phyloP scores from a whole-genome alignment of 2,329 filamentous ascomycete species.

The Thielaviopsis punctulata region DNA sequence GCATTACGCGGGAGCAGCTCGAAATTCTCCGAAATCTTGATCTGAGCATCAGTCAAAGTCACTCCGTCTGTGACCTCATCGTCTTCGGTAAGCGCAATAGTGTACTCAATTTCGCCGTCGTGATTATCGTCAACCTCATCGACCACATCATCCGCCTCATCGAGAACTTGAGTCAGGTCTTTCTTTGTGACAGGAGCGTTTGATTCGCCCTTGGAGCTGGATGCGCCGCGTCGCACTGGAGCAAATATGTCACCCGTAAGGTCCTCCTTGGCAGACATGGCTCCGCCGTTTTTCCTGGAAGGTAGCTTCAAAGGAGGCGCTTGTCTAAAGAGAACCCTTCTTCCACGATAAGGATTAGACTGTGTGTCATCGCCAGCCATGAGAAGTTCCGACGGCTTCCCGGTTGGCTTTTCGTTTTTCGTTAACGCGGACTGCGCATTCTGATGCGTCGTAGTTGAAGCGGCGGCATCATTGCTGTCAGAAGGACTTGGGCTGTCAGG shows the following conservation, averaged over 20 bases:
- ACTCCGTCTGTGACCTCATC: constrained; percentile 11
- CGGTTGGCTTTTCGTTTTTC: background rate
- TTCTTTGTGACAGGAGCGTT: constrained; percentile 10
- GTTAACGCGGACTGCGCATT: background rate
- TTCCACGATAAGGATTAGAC: constrained; percentile 3
- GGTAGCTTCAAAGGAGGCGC: constrained; percentile 10
- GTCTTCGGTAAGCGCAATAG: constrained; percentile 3
- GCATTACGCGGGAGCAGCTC: constrained; percentile 9
- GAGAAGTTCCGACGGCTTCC: constrained; percentile 20
- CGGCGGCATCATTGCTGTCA: background rate
- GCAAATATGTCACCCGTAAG: constrained; percentile 12
- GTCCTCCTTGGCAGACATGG: constrained; percentile 4
- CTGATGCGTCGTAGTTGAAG: no score
- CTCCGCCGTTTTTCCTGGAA: constrained; percentile 2
- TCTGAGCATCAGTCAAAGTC: constrained; percentile 8
- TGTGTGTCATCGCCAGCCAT: constrained; percentile 18
- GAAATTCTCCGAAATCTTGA: constrained; percentile 5
- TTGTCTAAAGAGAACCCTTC: constrained; percentile 6
- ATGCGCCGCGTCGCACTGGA: constrained; percentile 7
- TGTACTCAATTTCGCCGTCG: constrained; percentile 5
- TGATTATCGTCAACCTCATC: constrained; percentile 5
- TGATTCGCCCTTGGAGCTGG: background rate
- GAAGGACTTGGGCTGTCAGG: background rate
- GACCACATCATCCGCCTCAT: constrained; percentile 13
- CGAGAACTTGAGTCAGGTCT: constrained; percentile 2